Evolutionary conservation across 2,329 filamentous ascomycete species (phyloP), one percentile per base, ranked within the genome.

Genomic region (Plenodomus biglobosus): DNA sequence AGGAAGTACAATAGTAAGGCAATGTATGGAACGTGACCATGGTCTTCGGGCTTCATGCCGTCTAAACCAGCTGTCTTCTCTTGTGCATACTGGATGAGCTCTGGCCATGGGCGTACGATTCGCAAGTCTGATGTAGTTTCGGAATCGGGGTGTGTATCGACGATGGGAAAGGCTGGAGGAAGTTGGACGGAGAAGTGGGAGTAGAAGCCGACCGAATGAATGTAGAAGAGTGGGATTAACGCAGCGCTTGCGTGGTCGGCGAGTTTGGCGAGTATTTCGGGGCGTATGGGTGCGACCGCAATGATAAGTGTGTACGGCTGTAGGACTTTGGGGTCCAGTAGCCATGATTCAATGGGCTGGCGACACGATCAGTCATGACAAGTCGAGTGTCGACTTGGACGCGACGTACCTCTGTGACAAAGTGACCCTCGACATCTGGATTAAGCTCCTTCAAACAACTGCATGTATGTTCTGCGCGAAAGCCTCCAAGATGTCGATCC

Each of bases 101-200:
- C 92, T 17, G 86, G 82, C 92, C 94, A 99, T 30, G 94, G 92
- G 27, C 80, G 82, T 3, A 96, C 76, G 11, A 99, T 79, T 41
- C 94, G 85, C 27, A 99, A 79, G 62, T 99, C 94, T 47, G 88
- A 86, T 0, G 85, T 94, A 7, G 90, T 85, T 34, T 90, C 88
- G 35, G 90, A 85, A 55, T 95, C 91, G 1, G 94, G 94, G 66
- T 99, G 94, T 38, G 94, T 97, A 68, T 99, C 92, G 54, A 99
- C 88, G 48, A 99, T 88, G 4, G 92, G 91, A 62, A 95, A 96
- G 21, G 85, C 83, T n/a, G 84, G 78, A 8, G 89, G 87, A 21
- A 96, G 76, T 58, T 83, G 79, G 21, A 95, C 78, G n/a, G 85
- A 87, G 70, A 97, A 95, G 58, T 88, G 89, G 1, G 90, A 88